Conservation (phyloP, 805 yeast species). For the Ogataea corticis region DNA sequence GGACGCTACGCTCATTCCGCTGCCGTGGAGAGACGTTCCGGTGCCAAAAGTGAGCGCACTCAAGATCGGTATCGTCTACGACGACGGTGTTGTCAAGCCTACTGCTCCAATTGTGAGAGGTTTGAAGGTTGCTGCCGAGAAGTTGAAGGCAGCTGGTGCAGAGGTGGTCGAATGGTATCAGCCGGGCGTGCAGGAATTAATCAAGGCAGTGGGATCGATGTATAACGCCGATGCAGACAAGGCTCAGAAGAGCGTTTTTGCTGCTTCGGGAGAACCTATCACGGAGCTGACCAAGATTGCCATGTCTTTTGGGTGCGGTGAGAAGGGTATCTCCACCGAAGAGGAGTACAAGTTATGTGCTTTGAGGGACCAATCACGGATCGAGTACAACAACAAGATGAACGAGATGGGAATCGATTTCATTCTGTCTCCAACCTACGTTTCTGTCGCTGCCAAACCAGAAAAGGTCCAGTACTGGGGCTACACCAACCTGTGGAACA, state of each 20-base stretch:
- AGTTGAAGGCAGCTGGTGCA: conserved; percentile 55
- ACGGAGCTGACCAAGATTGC: conserved; percentile 53
- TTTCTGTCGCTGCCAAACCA: conserved; percentile 65
- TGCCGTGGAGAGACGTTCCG: conserved; percentile 49
- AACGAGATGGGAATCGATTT: conserved; percentile 55
- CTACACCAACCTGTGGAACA: conserved; percentile 68
- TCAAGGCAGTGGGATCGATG: conserved; percentile 50
- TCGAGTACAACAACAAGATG: conserved; percentile 50
- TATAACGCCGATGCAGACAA: conserved; percentile 65
- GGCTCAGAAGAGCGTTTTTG: conserved; percentile 46
- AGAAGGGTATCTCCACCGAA: conserved; percentile 41
- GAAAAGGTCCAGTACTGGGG: conserved; percentile 68
- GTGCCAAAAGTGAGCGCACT: conserved; percentile 36
- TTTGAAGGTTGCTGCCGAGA: conserved; percentile 49
- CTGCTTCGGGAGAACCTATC: conserved; percentile 67
- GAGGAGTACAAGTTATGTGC: conserved; percentile 50
- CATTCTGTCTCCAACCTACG: conserved; percentile 61
- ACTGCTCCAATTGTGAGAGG: conserved; percentile 46
- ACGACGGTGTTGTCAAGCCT: conserved; percentile 51
- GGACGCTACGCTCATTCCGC: conserved; percentile 48
- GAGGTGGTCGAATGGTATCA: conserved; percentile 53
- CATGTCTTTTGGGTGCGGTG: conserved; percentile 57
- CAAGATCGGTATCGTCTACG: conserved; percentile 48
- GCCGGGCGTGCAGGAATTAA: conserved; percentile 54
- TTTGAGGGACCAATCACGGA: conserved; percentile 53